These are phyloP conservation scores for Suillus discolor DNA, from an alignment of 768 basidiomycete species.

Conservation along the genomic window DNA sequence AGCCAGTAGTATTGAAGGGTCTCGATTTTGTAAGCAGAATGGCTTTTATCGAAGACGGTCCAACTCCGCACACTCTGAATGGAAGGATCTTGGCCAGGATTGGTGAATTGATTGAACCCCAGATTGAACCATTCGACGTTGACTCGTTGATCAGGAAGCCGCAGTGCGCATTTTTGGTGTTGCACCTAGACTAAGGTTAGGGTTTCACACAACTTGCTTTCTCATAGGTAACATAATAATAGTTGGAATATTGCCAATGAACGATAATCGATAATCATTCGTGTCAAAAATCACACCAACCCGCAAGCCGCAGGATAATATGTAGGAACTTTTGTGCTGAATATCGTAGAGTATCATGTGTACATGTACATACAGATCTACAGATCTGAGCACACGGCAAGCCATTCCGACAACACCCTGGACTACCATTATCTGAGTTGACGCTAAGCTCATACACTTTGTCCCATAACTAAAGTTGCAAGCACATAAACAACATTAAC, in stretches of 20 bases:
- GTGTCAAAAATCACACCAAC: neutral
- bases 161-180: neutral
- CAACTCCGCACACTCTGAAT: neutral
- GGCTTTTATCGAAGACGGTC: neutral
- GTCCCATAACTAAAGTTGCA: conserved; percentile 52
- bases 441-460: neutral
- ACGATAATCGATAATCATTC: neutral
- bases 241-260: neutral
- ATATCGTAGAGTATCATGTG: neutral
- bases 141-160: neutral
- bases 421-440: neutral
- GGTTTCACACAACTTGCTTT: neutral
- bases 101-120: conserved; percentile 1
- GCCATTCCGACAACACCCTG: neutral
- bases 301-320: neutral
- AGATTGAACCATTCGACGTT: neutral
- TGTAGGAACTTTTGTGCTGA: neutral
- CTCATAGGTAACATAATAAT: neutral
- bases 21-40: neutral
- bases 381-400: neutral
- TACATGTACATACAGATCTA: neutral
- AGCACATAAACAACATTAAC: conserved; percentile 77
- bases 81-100: conserved; percentile 12
- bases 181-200: conserved; percentile 6
- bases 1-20: neutral